Conservation (phyloP, 192 early-diverging fungal genomes). For the Umbelopsis sp. region DNA sequence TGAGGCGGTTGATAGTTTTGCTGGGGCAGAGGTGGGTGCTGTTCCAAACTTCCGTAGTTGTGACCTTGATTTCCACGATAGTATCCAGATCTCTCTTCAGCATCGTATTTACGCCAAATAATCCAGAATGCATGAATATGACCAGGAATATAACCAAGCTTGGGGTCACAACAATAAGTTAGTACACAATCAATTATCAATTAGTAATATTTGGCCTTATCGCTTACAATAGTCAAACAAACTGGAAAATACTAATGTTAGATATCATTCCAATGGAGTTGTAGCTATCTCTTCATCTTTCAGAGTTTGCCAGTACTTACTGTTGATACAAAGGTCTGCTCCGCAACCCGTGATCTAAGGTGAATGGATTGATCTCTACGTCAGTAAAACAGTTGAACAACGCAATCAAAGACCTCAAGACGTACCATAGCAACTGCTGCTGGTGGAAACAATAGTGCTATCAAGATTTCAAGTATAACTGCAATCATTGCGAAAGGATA, state of each 20-base stretch:
- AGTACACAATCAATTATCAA: background rate
- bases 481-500: background rate
- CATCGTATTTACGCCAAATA: constrained; percentile 15
- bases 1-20: constrained; percentile 2
- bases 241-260: background rate
- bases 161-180: background rate
- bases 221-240: constrained; percentile 15
- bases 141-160: constrained; percentile 10
- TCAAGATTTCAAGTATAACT: constrained; percentile 15
- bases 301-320: background rate
- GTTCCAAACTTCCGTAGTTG: constrained; percentile 1
- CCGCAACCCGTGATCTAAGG: constrained; percentile 4
- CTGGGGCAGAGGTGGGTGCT: background rate
- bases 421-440: constrained; percentile 15
- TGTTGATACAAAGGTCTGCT: constrained; percentile 6
- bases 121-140: constrained; percentile 12
- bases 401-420: no score
- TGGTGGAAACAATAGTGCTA: constrained; percentile 7
- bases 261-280: background rate
- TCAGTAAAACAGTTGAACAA: background rate
- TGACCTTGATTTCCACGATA: background rate
- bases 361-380: background rate
- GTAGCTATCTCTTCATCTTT: no score
- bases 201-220: background rate
- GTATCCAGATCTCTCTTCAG: constrained; percentile 1